phyloP scores from a whole-genome alignment of 371 early-diverging fungal species.

The Mucor sp. region DNA sequence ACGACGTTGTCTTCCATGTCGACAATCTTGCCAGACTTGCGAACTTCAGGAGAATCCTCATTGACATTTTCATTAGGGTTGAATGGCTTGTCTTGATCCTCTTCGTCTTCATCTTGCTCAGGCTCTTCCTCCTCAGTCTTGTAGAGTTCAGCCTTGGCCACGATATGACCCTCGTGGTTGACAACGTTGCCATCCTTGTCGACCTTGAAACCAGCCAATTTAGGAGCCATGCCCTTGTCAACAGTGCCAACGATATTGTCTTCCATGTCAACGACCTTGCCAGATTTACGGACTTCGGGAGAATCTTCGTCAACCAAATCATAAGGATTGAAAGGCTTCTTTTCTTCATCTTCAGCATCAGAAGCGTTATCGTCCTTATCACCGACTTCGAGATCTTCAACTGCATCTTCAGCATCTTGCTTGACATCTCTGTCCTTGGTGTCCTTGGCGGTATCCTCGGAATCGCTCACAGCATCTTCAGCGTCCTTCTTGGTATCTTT shows the following conservation, averaged over 20 bases:
- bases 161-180: conserved; percentile 14
- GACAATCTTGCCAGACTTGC: conserved; percentile 27
- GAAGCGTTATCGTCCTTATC: neutral
- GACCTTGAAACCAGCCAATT: conserved; percentile 16
- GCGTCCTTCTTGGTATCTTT: neutral
- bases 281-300: conserved; percentile 17
- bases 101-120: conserved; percentile 11
- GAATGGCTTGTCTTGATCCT: conserved; percentile 6
- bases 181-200: conserved; percentile 17
- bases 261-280: conserved; percentile 19
- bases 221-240: conserved; percentile 13
- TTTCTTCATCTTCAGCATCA: neutral
- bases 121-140: neutral
- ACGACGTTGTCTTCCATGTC: conserved; percentile 23
- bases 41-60: conserved; percentile 29
- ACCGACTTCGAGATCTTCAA: neutral
- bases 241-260: conserved; percentile 16
- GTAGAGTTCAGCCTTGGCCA: conserved; percentile 10
- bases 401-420: neutral
- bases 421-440: neutral
- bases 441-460: neutral
- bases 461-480: neutral
- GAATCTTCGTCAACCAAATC: conserved; percentile 12
- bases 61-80: conserved; percentile 17
- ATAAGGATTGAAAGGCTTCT: conserved; percentile 8